These are phyloP conservation scores for Flueggea neowawraea DNA, from an alignment of 441 rosid species.

Conservation along the genomic window DNA sequence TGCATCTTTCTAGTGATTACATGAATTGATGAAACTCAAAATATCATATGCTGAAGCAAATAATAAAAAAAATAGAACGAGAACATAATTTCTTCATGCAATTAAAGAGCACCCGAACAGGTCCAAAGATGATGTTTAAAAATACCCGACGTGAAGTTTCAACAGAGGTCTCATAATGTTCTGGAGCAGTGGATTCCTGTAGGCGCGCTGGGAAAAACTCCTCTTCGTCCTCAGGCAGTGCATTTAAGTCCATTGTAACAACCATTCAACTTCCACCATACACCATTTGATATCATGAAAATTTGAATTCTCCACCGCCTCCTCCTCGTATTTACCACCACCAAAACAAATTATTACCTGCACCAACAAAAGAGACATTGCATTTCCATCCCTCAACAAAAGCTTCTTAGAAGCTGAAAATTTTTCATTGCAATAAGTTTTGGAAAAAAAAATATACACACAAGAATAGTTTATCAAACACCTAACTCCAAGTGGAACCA, in stretches of 20 bases:
- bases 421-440: background rate
- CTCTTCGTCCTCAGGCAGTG: slow-evolving; percentile 98
- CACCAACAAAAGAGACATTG: background rate
- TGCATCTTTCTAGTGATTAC: background rate
- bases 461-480: no score
- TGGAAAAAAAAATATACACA: background rate
- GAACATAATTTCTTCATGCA: background rate
- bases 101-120: background rate
- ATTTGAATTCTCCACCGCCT: slow-evolving; percentile 11
- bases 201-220: slow-evolving; percentile 58
- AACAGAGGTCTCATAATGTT: slow-evolving; percentile 61
- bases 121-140: slow-evolving; percentile 8
- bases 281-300: slow-evolving; percentile 31
- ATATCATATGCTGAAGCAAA: background rate
- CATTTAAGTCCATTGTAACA: slow-evolving; percentile 92
- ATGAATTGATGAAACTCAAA: background rate
- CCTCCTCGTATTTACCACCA: background rate
- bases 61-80: slow-evolving; percentile 1
- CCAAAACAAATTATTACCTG: background rate
- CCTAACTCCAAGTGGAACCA: no score
- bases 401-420: background rate
- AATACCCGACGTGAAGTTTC: slow-evolving; percentile 89
- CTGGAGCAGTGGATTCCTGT: slow-evolving; percentile 50
- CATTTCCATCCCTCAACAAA: no score
- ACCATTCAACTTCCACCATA: slow-evolving; percentile 57